A percentile compares a stretch with the other conserved stretches of the same genome.
Conservation (phyloP, 495 filamentous ascomycete species). For the Aspergillus sclerotioniger region DNA sequence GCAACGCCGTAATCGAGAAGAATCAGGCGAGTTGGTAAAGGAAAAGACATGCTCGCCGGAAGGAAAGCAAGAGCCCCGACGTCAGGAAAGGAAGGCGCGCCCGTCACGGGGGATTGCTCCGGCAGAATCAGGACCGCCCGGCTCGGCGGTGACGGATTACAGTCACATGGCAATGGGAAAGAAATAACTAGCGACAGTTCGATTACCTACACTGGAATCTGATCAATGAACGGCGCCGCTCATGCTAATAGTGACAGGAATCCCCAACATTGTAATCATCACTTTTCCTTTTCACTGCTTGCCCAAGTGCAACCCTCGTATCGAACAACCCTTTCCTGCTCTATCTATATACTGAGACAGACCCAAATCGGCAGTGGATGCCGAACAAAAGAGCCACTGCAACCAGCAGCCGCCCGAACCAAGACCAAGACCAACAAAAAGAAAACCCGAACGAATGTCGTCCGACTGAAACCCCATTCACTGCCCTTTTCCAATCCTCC, state of each 20-base stretch:
- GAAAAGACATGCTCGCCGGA: not conserved
- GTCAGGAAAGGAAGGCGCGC: not conserved
- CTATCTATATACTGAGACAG: conserved; percentile 3
- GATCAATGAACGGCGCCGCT: not conserved
- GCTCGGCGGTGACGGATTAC: not conserved
- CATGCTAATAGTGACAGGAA: not conserved
- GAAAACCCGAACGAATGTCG: conserved; percentile 22
- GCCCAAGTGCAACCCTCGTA: not conserved
- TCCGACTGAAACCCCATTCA: conserved; percentile 9
- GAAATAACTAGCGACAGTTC: too few species aligned
- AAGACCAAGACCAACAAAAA: conserved; percentile 9
- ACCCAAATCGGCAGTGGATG: not conserved
- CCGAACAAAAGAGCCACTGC: not conserved
- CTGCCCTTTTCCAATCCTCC: conserved; percentile 25
- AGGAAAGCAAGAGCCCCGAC: not conserved
- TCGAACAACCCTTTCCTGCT: not conserved
- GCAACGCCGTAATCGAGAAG: not conserved
- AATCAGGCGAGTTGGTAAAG: not conserved
- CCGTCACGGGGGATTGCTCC: not conserved
- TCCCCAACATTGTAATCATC: not conserved
- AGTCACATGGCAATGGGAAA: not conserved
- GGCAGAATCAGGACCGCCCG: not conserved
- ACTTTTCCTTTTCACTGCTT: not conserved
- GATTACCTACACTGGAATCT: not conserved
- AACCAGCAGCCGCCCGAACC: not conserved